A percentile compares a stretch with the other conserved stretches of the same genome.
phyloP scores from a whole-genome alignment of 257 asterid genomes.

The Fraxinus americana region DNA sequence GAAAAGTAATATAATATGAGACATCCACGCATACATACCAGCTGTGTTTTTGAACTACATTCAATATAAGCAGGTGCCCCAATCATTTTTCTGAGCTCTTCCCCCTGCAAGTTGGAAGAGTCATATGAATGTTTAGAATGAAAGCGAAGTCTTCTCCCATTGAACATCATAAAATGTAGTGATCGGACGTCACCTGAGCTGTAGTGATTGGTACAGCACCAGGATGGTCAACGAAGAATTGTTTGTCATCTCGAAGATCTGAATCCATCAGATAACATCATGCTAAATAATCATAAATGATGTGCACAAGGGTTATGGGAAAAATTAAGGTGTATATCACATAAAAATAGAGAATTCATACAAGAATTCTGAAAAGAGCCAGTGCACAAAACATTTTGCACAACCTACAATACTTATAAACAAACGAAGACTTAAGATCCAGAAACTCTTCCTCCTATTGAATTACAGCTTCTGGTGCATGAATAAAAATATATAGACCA shows the following conservation, averaged over 20 bases:
- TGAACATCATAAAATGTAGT: constrained; percentile 12
- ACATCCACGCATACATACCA: constrained; percentile 36
- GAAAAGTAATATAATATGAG: background rate
- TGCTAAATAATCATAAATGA: background rate
- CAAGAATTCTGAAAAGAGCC: too few species aligned
- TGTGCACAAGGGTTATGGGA: background rate
- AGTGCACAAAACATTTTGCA: background rate
- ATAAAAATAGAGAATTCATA: too few species aligned
- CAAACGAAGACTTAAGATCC: background rate
- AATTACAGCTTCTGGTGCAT: background rate
- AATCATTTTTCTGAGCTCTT: constrained; percentile 65
- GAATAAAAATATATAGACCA: background rate
- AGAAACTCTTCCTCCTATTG: background rate
- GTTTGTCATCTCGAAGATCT: constrained; percentile 98
- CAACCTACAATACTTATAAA: background rate
- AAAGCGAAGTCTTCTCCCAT: constrained; percentile 9
- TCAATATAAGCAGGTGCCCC: constrained; percentile 69
- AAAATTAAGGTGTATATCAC: background rate
- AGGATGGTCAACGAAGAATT: constrained; percentile 84
- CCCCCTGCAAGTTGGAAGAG: constrained; percentile 52
- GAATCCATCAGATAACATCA: constrained; percentile 26
- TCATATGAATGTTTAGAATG: constrained; percentile 1
- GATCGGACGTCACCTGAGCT: constrained; percentile 61
- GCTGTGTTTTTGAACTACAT: constrained; percentile 75
- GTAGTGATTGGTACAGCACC: constrained; percentile 88